A percentile compares a stretch with the other conserved stretches of the same genome.
Evolutionary conservation across 2,329 filamentous ascomycete genomes (phyloP).

Genomic region (Colletotrichum plurivorum): DNA sequence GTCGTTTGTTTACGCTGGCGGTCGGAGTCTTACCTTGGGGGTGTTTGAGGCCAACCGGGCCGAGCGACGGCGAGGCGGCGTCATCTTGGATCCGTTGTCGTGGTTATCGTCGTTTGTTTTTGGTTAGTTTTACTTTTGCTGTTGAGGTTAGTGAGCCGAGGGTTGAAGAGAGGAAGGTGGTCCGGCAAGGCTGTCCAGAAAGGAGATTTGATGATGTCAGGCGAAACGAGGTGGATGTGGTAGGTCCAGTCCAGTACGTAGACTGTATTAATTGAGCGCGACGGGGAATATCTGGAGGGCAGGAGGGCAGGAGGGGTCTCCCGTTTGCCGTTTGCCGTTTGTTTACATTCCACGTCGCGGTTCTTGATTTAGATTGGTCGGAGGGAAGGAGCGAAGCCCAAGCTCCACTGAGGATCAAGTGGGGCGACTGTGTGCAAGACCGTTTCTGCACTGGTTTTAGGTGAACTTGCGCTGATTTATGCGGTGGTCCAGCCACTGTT

Average conservation of each 20-base stretch:
- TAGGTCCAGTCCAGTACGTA: conserved; percentile 17
- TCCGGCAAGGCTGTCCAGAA: conserved; percentile 17
- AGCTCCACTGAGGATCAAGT: conserved; percentile 29
- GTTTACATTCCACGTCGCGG: conserved; percentile 34
- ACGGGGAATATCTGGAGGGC: conserved; percentile 33
- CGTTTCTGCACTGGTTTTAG: conserved; percentile 10
- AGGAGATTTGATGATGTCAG: conserved; percentile 39
- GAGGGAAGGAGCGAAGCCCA: conserved; percentile 6
- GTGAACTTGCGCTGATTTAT: conserved; percentile 6
- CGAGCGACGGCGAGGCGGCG: conserved; percentile 60
- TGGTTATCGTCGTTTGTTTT: conserved; percentile 7
- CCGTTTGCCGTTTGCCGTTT: conserved; percentile 16
- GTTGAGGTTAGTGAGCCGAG: not conserved
- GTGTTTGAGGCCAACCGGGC: conserved; percentile 56
- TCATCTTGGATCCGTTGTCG: conserved; percentile 49
- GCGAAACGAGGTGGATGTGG: conserved; percentile 27
- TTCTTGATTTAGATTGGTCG: conserved; percentile 25
- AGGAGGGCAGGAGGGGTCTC: not conserved
- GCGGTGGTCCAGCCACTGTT: conserved; percentile 16
- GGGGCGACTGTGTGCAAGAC: conserved; percentile 14
- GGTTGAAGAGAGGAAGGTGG: conserved; percentile 18
- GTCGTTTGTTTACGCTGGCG: conserved; percentile 29
- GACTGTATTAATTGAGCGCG: conserved; percentile 14
- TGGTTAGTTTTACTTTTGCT: conserved; percentile 8
- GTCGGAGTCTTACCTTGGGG: conserved; percentile 52